A percentile compares a stretch with the other conserved stretches of the same genome.
Evolutionary conservation across 192 early-diverging fungal genomes (phyloP).

Genomic region (Backusella psychrophila): DNA sequence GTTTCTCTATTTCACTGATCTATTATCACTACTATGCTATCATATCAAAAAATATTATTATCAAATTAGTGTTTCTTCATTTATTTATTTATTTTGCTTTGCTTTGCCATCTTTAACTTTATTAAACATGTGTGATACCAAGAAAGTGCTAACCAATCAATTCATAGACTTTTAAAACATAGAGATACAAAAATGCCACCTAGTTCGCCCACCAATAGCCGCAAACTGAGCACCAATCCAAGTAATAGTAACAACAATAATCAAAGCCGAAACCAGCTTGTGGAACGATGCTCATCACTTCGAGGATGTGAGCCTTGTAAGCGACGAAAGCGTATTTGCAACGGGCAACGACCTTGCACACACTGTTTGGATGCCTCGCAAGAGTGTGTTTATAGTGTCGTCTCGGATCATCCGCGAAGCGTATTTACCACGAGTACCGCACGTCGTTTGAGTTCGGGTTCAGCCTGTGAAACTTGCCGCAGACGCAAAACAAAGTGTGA

Average conservation of each 20-base stretch:
- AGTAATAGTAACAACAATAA: conserved; percentile 1
- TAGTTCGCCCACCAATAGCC: conserved; percentile 19
- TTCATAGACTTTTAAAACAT: neutral
- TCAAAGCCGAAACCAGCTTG: conserved; percentile 24
- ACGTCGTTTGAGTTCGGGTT: conserved; percentile 32
- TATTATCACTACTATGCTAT: neutral
- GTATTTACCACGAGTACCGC: conserved; percentile 33
- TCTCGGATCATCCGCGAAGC: conserved; percentile 30
- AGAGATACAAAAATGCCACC: conserved; percentile 24
- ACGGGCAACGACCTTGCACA: conserved; percentile 30
- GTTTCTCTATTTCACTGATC: neutral
- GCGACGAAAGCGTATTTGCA: conserved; percentile 20
- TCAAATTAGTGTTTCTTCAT: neutral
- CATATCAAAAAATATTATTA: neutral
- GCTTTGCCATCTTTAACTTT: neutral
- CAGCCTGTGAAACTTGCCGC: conserved; percentile 39
- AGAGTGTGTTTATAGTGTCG: conserved; percentile 31
- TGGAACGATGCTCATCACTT: conserved; percentile 32
- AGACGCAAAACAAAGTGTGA: conserved; percentile 43
- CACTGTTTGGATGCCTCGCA: conserved; percentile 14
- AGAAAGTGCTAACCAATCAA: conserved; percentile 2
- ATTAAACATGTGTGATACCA: neutral
- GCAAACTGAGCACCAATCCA: conserved; percentile 17
- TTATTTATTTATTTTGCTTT: neutral
- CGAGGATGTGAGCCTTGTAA: conserved; percentile 35